A percentile compares a stretch with the other conserved stretches of the same genome.
Evolutionary conservation across 139 green algal species (phyloP).

Genomic region (Chlamydomonas applanata): DNA sequence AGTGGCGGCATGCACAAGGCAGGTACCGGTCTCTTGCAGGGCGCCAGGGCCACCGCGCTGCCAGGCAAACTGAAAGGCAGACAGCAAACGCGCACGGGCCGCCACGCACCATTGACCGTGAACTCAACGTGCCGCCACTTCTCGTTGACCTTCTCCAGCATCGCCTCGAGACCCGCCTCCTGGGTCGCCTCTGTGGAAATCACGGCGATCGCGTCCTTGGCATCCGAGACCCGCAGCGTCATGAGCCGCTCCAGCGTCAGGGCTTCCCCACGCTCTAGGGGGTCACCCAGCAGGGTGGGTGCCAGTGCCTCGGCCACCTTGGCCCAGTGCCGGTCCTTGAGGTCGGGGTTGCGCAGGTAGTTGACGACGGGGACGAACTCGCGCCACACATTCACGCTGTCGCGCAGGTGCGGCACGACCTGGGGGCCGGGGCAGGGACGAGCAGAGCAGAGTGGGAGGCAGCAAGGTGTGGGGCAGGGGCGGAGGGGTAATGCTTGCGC

Average conservation of each 20-base stretch:
- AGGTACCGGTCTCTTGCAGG: too few relatives aligned
- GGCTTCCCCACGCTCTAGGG: conserved; percentile 34
- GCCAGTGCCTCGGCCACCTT: conserved; percentile 34
- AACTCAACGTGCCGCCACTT: conserved; percentile 29
- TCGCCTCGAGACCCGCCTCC: conserved; percentile 69
- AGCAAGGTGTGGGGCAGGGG: too few relatives aligned
- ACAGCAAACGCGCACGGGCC: too few relatives aligned
- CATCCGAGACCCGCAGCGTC: conserved; percentile 53
- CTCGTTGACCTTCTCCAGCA: conserved; percentile 61
- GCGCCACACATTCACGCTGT: conserved; percentile 39
- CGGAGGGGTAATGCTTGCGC: too few relatives aligned
- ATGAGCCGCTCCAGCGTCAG: conserved; percentile 53
- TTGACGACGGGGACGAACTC: conserved; percentile 54
- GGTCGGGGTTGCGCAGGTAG: conserved; percentile 58
- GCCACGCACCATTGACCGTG: conserved; percentile 1
- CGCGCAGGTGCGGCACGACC: conserved; percentile 39
- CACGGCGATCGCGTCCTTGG: conserved; percentile 51
- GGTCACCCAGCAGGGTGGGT: neutral
- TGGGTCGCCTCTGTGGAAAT: conserved; percentile 79
- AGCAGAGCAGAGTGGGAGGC: too few relatives aligned
- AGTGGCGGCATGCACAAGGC: too few relatives aligned
- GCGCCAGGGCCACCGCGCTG: too few relatives aligned
- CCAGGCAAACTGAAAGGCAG: too few relatives aligned
- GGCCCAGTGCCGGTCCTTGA: conserved; percentile 75
- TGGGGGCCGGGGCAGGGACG: neutral